Conservation (phyloP, 495 filamentous ascomycete species). For the Rhypophila decipiens region DNA sequence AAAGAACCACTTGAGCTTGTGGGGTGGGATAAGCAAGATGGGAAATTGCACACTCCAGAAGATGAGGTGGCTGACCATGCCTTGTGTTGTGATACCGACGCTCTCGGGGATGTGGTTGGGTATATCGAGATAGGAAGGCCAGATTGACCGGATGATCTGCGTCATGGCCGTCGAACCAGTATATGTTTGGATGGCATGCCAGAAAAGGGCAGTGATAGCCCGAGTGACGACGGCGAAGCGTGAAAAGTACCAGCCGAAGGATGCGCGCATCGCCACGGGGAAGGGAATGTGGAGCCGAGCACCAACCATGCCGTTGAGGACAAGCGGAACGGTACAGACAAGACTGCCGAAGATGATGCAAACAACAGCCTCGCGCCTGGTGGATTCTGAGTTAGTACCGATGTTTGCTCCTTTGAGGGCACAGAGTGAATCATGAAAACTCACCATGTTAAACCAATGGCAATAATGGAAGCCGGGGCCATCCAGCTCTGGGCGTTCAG, state of each 20-base stretch:
- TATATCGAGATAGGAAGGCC: slow-evolving; percentile 38
- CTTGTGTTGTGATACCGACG: slow-evolving; percentile 45
- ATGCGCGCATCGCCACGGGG: slow-evolving; percentile 33
- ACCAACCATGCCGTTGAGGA: slow-evolving; percentile 43
- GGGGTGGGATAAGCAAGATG: slow-evolving; percentile 43
- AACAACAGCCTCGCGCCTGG: slow-evolving; percentile 32
- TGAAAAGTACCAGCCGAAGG: slow-evolving; percentile 38
- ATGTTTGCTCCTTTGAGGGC: too few species aligned
- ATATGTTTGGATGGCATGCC: slow-evolving; percentile 40
- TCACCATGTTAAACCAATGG: slow-evolving; percentile 44
- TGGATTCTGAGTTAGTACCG: too few species aligned
- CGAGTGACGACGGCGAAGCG: slow-evolving; percentile 35
- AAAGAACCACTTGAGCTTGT: slow-evolving; percentile 46
- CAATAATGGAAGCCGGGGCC: slow-evolving; percentile 39
- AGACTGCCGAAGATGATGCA: slow-evolving; percentile 32
- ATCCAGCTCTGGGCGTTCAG: slow-evolving; percentile 39
- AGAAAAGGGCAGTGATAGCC: slow-evolving; percentile 41
- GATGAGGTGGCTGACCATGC: slow-evolving; percentile 42
- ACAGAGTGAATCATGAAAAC: too few species aligned
- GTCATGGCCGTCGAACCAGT: slow-evolving; percentile 38
- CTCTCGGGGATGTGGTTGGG: slow-evolving; percentile 42
- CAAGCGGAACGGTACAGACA: slow-evolving; percentile 36
- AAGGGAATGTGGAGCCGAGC: slow-evolving; percentile 40
- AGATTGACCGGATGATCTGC: slow-evolving; percentile 37
- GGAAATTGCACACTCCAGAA: slow-evolving; percentile 45